Percentiles rank a stretch among this genome's conserved stretches.
Evolutionary conservation across 352 stramenopile genomes (phyloP).

Genomic region (Phytophthora vignae): DNA sequence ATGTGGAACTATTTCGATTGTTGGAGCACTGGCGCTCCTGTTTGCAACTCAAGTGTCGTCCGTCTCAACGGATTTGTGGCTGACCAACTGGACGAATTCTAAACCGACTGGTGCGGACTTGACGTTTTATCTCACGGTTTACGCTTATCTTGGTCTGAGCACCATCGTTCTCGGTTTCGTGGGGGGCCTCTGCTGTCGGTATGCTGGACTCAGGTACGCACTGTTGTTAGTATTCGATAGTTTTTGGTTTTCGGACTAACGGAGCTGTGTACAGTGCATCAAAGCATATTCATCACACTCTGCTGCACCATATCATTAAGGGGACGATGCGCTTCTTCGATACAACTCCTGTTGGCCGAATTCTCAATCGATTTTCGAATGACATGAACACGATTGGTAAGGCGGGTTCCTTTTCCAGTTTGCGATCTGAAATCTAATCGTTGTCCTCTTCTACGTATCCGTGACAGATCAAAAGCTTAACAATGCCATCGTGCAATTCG

Average conservation of each 20-base stretch:
- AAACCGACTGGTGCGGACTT: constrained; percentile 33
- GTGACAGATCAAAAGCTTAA: constrained; percentile 68
- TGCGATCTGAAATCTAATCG: constrained; percentile 3
- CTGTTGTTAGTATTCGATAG: background rate
- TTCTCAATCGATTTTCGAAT: constrained; percentile 83
- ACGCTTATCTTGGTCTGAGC: constrained; percentile 62
- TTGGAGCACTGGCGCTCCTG: constrained; percentile 48
- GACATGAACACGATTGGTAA: constrained; percentile 74
- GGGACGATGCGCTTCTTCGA: constrained; percentile 91
- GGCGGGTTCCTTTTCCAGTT: background rate
- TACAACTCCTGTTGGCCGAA: constrained; percentile 76
- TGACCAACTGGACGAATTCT: constrained; percentile 63
- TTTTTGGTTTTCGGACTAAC: background rate
- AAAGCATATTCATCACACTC: constrained; percentile 60
- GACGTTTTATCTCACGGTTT: constrained; percentile 60
- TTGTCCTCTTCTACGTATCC: constrained; percentile 11
- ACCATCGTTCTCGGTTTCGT: constrained; percentile 62
- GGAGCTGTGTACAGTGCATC: constrained; percentile 50
- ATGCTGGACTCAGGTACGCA: constrained; percentile 61
- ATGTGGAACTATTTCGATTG: constrained; percentile 46
- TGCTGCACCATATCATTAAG: constrained; percentile 71
- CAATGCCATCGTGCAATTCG: constrained; percentile 50
- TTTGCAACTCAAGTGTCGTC: constrained; percentile 55
- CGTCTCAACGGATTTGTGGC: constrained; percentile 73
- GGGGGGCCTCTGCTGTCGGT: constrained; percentile 54